A percentile compares a stretch with the other conserved stretches of the same genome.
These are phyloP conservation scores for Striga asiatica DNA, from an alignment of 257 asterid species.

Conservation along the genomic window DNA sequence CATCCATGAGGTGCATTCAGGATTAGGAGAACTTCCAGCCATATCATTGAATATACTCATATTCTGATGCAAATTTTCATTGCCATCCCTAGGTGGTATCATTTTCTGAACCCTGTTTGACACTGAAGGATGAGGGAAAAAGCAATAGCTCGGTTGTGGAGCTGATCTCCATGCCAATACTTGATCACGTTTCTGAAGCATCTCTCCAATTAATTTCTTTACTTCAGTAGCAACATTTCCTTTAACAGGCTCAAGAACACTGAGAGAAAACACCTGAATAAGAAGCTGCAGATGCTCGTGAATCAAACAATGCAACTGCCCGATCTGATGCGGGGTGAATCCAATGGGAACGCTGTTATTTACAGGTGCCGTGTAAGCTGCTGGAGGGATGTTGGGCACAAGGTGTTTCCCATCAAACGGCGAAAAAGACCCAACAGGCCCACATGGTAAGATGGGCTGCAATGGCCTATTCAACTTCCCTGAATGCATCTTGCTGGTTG, in stretches of 20 bases:
- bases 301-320: constrained; percentile 83
- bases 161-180: constrained; percentile 45
- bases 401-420: constrained; percentile 33
- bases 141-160: constrained; percentile 74
- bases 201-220: constrained; percentile 51
- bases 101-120: constrained; percentile 28
- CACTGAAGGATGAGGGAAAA: constrained; percentile 62
- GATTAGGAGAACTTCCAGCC: constrained; percentile 24
- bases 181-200: constrained; percentile 46
- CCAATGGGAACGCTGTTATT: constrained; percentile 52
- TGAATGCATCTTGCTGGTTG: constrained; percentile 35
- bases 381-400: constrained; percentile 26
- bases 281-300: constrained; percentile 93
- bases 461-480: constrained; percentile 56
- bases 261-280: constrained; percentile 71
- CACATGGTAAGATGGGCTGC: constrained; percentile 69
- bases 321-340: constrained; percentile 83
- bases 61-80: constrained; percentile 23
- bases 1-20: constrained; percentile 40
- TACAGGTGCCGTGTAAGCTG: constrained; percentile 29
- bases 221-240: constrained; percentile 50
- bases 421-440: constrained; percentile 37
- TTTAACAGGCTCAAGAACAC: constrained; percentile 74
- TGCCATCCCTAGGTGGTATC: constrained; percentile 23
- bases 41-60: constrained; percentile 21